Evolutionary conservation across 179 eudicot genomes (phyloP), one percentile per base, ranked within the genome.

Genomic region (Vitellaria paradoxa): DNA sequence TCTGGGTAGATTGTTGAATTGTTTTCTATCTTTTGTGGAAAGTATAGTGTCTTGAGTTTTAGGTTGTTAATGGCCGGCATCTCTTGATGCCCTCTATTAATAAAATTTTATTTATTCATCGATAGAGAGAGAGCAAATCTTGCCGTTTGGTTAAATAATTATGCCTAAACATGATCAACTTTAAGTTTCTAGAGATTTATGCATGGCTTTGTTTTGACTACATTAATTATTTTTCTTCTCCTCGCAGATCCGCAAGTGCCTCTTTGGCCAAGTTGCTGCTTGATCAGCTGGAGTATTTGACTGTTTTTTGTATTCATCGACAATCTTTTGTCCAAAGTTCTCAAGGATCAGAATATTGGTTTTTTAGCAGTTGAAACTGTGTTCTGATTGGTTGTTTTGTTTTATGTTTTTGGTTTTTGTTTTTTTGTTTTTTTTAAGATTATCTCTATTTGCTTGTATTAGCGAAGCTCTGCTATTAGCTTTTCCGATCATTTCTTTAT

Each of bases 161-260:
- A 2, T 30, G 1, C 37, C 37, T 30, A 30, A 30, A 30, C 37
- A 2, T 2, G 37, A 30, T 30, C 2, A 30, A 30, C 37, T 30
- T n/a, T n/a, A n/a, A n/a, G n/a, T n/a, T 30, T 30, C 37, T 30
- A 30, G 37, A 0, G 9, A 24, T n/a, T 64, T 26, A 37, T 53
- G 47, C 64, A 55, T 13, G 37, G 5, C 20, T 59, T 7, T 60
- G 75, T 17, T 45, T 46, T 42, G 7, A 14, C 65, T 30, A 24
- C 15, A 42, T 59, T 20, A 13, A 21, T 45, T 11, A 10, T 37
- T 73, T 42, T 23, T 50, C 67, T 45, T 73, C 7, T 4, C 55
- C 12, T 60, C 83, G 85, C 91, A 91, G 98, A 93, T 93, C 77
- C 97, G 97, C 87, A 91, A 87, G 88, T 72, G 68, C 71, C 88